phyloP scores from a whole-genome alignment of 192 early-diverging fungal genomes.

The Rhizoclosmatium sp. region DNA sequence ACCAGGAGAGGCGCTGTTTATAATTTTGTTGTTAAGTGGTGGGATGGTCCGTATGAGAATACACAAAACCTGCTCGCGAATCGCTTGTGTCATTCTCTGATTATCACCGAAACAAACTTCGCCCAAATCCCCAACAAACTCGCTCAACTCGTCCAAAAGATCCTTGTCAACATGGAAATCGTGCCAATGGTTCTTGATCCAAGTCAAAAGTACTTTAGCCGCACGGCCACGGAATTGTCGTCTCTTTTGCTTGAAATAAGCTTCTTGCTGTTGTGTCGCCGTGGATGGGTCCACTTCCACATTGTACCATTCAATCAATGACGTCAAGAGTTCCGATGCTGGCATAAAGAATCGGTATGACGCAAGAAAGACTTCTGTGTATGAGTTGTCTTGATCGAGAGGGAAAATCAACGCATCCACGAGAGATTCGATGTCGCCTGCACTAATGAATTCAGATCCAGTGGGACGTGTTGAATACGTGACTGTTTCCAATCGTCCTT shows the following conservation, averaged over 20 bases:
- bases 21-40: neutral
- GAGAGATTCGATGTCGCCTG: slow-evolving; percentile 44
- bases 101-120: slow-evolving; percentile 57
- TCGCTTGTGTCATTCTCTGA: slow-evolving; percentile 63
- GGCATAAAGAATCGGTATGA: slow-evolving; percentile 61
- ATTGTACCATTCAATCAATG: slow-evolving; percentile 66
- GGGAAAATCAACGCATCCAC: slow-evolving; percentile 62
- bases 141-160: slow-evolving; percentile 48
- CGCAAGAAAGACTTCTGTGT: slow-evolving; percentile 63
- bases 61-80: slow-evolving; percentile 60
- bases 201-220: slow-evolving; percentile 50
- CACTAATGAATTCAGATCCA: slow-evolving; percentile 45
- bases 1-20: slow-evolving; percentile 59
- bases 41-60: neutral
- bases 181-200: slow-evolving; percentile 66
- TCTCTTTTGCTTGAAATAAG: slow-evolving; percentile 46
- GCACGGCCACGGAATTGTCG: slow-evolving; percentile 55
- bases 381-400: slow-evolving; percentile 60
- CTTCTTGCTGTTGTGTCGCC: slow-evolving; percentile 42
- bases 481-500: slow-evolving; percentile 41
- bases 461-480: slow-evolving; percentile 41
- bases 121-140: slow-evolving; percentile 55
- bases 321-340: slow-evolving; percentile 42
- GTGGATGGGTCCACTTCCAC: slow-evolving; percentile 51
- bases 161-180: slow-evolving; percentile 54